These are phyloP conservation scores for Aspergillus sp. DNA, from an alignment of 2,329 filamentous ascomycete species.

Conservation along the genomic window DNA sequence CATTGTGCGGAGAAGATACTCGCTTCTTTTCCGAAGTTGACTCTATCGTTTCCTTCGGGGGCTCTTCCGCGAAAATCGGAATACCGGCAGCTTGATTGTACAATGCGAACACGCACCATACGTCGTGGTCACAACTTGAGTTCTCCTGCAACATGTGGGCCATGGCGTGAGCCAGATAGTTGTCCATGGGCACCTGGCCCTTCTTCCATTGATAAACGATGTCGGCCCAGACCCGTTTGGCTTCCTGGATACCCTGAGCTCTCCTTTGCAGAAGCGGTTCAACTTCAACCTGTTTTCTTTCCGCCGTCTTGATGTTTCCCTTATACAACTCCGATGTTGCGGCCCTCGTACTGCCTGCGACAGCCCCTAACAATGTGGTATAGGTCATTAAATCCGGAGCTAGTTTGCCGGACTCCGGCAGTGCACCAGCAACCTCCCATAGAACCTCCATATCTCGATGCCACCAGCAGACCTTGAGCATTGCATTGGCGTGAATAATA, in stretches of 20 bases:
- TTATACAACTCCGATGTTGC: constrained; percentile 33
- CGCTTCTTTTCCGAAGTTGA: neutral
- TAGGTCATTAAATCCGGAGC: constrained; percentile 74
- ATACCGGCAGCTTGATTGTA: constrained; percentile 82
- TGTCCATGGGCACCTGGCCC: constrained; percentile 72
- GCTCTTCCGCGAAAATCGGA: constrained; percentile 44
- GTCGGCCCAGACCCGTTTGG: constrained; percentile 77
- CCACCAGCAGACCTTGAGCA: constrained; percentile 77
- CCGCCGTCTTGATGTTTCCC: constrained; percentile 21
- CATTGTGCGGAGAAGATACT: neutral
- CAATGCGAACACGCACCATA: constrained; percentile 71
- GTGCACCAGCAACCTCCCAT: constrained; percentile 72
- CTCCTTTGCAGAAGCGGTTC: constrained; percentile 31
- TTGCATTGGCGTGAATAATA: constrained; percentile 83
- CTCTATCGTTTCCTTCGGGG: constrained; percentile 14
- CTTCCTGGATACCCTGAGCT: constrained; percentile 60
- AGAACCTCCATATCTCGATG: constrained; percentile 76
- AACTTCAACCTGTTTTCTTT: no score
- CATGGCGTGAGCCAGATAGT: constrained; percentile 78
- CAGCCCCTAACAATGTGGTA: constrained; percentile 76
- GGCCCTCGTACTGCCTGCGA: constrained; percentile 54
- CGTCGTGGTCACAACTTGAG: constrained; percentile 61
- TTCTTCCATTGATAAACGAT: constrained; percentile 73
- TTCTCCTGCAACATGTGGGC: constrained; percentile 73
- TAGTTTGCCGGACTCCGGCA: constrained; percentile 64